Base-by-base conservation (phyloP, 1,284 basidiomycete species). In the Afroboletus lepidellus region DNA sequence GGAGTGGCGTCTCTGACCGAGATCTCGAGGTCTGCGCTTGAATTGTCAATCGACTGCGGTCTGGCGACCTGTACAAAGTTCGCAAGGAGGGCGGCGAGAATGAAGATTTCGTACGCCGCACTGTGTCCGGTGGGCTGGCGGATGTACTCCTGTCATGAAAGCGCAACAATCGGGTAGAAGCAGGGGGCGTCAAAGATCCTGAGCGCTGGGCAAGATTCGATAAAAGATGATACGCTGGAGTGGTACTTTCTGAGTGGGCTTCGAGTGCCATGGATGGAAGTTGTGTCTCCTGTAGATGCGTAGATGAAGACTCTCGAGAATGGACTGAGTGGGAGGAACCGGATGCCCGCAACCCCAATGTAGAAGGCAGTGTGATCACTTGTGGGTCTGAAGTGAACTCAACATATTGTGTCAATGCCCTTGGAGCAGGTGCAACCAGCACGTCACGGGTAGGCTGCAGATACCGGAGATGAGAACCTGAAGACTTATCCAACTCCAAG, bases 321-420 rank as follows among this genome's bases (percentile, higher is more conserved):
- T 57, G 63, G 25, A 58, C 55, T 20, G 64, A 58, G 62, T 71
- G 76, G 27, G 70, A 59, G 41, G 76, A 69, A 51, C 71, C 54
- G 5, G 74, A 59, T 3, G 79, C 69, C 23, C 83, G 78, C 4
- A 87, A 64, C 16, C 89, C 88, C 41, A 88, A 73, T 1, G 87
- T 90, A 8, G 85, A 83, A 15, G 87, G 88, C 3, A 90, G 68
- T 13, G 74, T 61, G 46, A 90, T 81, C 15, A 73, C 63, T 39
- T 76, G 73, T 23, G 79, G 69, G 55, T 80, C 77, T 23, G 76
- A 70, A 8, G 76, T 74, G 23, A 81, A 79, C 53, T 78, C 83
- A 38, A 87, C 75, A 59, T 83, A 87, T 69, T 88, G 84, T 3
- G 87, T 90, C 27, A 90, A 62, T 3, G 87, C 85, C 37, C 85